Evolutionary conservation across 73 alveolate genomes (phyloP).

Genomic region (Tetrahymena elliotti): DNA sequence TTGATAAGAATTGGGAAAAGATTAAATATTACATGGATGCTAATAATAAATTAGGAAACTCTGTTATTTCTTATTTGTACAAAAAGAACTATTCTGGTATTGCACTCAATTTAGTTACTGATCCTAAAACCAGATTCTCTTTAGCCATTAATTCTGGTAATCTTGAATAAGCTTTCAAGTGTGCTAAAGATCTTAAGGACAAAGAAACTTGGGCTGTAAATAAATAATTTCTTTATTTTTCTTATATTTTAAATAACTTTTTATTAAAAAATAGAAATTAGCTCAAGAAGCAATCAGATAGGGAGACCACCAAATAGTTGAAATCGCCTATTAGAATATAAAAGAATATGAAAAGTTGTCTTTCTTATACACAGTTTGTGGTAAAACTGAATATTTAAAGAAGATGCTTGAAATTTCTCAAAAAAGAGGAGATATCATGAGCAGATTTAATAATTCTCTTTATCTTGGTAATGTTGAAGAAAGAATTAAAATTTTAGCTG

Average conservation of each 20-base stretch:
- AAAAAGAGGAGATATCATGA: not conserved
- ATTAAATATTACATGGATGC: constrained; percentile 28
- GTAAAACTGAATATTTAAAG: constrained; percentile 6
- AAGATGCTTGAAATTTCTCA: not conserved
- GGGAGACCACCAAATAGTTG: constrained; percentile 31
- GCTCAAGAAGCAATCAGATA: constrained; percentile 34
- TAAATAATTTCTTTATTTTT: not conserved
- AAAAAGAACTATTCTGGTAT: constrained; percentile 52
- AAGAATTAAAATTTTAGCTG: constrained; percentile 1
- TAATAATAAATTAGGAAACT: constrained; percentile 48
- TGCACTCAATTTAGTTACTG: constrained; percentile 45
- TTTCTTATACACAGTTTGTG: constrained; percentile 3
- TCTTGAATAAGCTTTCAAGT: constrained; percentile 23
- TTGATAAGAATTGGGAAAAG: constrained; percentile 48
- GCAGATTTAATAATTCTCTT: not conserved
- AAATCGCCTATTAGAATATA: constrained; percentile 10
- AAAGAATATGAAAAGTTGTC: constrained; percentile 10
- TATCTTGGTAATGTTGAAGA: not conserved
- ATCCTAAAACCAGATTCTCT: constrained; percentile 25
- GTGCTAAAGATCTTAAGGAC: constrained; percentile 17
- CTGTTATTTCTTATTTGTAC: constrained; percentile 46
- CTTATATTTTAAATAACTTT: not conserved
- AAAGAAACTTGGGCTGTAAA: not conserved
- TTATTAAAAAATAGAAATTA: not conserved
- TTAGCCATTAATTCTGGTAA: constrained; percentile 18